A percentile compares a stretch with the other conserved stretches of the same genome.
Conservation (phyloP, 1,139 yeast species). For the Yamadazyma epiphylla region DNA sequence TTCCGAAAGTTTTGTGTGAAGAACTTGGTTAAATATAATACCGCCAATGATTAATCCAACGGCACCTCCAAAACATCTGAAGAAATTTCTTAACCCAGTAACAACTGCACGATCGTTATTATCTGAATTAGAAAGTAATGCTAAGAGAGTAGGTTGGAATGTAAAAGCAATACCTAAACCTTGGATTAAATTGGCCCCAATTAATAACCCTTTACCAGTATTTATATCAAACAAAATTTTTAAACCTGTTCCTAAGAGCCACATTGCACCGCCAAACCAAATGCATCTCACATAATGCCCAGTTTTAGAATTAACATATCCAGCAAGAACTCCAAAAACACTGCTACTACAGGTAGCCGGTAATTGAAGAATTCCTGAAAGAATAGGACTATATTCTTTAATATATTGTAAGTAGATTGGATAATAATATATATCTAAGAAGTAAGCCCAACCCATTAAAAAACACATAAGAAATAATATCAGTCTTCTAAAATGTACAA, state of each 20-base stretch:
- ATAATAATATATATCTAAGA: conserved; percentile 39
- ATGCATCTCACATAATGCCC: conserved; percentile 42
- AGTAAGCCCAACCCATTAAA: conserved; percentile 48
- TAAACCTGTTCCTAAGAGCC: conserved; percentile 39
- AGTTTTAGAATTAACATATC: conserved; percentile 35
- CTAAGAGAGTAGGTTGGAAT: conserved; percentile 53
- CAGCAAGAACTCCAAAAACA: conserved; percentile 18
- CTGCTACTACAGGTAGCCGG: conserved; percentile 15
- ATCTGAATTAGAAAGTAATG: conserved; percentile 46
- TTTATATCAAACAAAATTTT: conserved; percentile 27
- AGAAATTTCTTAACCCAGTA: conserved; percentile 48
- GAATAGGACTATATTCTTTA: conserved; percentile 9
- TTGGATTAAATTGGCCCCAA: conserved; percentile 32
- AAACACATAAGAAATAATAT: conserved; percentile 36
- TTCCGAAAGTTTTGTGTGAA: conserved; percentile 3
- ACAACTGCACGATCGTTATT: conserved; percentile 50
- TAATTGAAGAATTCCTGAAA: conserved; percentile 11
- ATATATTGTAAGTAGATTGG: conserved; percentile 49
- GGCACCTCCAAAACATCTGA: conserved; percentile 52
- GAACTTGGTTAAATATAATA: conserved; percentile 6
- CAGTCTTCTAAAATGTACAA: conserved; percentile 28
- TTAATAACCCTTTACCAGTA: conserved; percentile 27
- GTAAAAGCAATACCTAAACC: conserved; percentile 50
- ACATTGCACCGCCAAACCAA: conserved; percentile 35
- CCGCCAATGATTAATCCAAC: conserved; percentile 44